Base-by-base conservation (phyloP, 306 rosid genomes). In the Trifolium repens region DNA sequence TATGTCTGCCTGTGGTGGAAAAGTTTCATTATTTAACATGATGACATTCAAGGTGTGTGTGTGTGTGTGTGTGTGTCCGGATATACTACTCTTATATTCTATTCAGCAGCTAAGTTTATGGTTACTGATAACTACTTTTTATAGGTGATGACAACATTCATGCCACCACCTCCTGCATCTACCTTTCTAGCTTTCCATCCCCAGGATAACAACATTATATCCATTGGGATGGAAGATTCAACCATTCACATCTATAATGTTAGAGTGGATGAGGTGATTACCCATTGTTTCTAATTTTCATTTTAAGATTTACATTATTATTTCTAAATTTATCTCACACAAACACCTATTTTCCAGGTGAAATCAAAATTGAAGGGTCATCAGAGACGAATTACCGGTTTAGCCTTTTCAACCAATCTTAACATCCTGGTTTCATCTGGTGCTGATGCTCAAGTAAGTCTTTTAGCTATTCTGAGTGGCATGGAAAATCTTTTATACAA, bases 151-250 rank as follows among this genome's bases (percentile, higher is more conserved):
- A 85, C 90, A 54, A 88, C 91, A 50, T 91, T 86, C 75, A 84
- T 91, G 96, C 42, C 92, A 13, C 90, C 96, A 7, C 90, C 91
- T 46, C 96, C 98, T 54, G 84, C 96, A 34, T 88, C 98, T 44
- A 88, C 96, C 58, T 89, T 85, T 79, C 80, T 91, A 46, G 94
- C 96, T 58, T 89, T 93, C 79, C 91, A 91, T 82, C 96, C 98
- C 19, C 86, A 81, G 71, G 96, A 93, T 84, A 93, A 93, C 84
- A 93, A 93, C 87, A 84, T 93, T 79, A 85, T 93, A n/a, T 96
- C 96, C 81, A 89, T 91, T 65, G 96, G 96, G 75, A 93, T 89
- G 96, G 94, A 85, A 67, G 96, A 93, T 82, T 93, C 93, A 61
- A 85, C 93, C 65, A 91, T 93, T 79, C 93, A 84, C 72, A 93